Conservation (phyloP, 371 early-diverging fungal species). For the Polyrhizophydium stewartii region DNA sequence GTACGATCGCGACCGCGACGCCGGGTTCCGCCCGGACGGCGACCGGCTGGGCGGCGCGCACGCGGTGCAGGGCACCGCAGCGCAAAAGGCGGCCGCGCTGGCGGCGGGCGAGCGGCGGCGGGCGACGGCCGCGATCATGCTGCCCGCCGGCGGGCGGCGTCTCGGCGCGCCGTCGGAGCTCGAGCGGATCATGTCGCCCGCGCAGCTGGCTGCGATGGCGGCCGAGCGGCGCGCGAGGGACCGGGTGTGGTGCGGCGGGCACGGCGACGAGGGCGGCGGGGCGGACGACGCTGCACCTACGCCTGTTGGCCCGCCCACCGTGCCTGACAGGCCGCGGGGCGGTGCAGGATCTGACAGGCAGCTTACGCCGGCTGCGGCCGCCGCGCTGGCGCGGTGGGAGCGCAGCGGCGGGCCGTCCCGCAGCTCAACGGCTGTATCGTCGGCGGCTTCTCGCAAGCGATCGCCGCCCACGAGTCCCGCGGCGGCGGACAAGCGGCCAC, state of each 20-base stretch:
- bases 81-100: constrained; percentile 26
- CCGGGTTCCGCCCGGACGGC: constrained; percentile 42
- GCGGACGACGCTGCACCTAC: neutral
- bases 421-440: too few relatives aligned
- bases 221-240: constrained; percentile 53
- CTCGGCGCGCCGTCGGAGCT: constrained; percentile 34
- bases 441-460: too few relatives aligned
- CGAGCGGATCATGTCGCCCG: constrained; percentile 16
- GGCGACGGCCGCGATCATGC: constrained; percentile 30
- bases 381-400: too few relatives aligned
- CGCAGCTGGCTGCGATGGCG: constrained; percentile 46
- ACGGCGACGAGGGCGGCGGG: neutral
- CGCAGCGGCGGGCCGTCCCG: too few relatives aligned
- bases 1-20: constrained; percentile 39
- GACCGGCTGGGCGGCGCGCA: constrained; percentile 13
- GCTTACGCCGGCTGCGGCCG: too few relatives aligned
- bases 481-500: too few relatives aligned
- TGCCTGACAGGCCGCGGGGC: too few relatives aligned
- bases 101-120: constrained; percentile 50
- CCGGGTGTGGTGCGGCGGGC: constrained; percentile 52
- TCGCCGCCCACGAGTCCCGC: too few relatives aligned
- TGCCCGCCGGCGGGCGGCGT: constrained; percentile 45
- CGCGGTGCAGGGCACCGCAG: constrained; percentile 30
- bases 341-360: too few relatives aligned
- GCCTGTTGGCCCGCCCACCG: too few relatives aligned